These are phyloP conservation scores for Gleditsia sinensis DNA, from an alignment of 306 rosid species.

Conservation along the genomic window DNA sequence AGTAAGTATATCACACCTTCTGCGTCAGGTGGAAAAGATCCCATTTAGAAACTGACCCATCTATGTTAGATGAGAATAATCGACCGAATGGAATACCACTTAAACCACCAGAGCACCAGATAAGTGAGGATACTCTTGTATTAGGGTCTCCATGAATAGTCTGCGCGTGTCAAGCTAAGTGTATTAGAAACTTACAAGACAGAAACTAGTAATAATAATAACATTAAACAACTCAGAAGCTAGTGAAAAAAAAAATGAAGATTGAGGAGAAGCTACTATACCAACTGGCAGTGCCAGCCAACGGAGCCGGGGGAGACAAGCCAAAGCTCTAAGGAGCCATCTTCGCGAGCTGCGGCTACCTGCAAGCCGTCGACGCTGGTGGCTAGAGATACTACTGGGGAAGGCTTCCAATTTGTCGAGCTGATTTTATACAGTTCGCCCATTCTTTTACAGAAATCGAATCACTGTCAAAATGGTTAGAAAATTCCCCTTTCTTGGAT, in stretches of 20 bases:
- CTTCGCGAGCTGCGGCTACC: conserved; percentile 91
- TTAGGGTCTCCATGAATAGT: conserved; percentile 79
- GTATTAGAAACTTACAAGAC: neutral
- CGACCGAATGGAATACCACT: conserved; percentile 63
- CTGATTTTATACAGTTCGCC: conserved; percentile 53
- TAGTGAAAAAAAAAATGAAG: neutral
- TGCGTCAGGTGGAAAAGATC: conserved; percentile 80
- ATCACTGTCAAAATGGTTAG: neutral
- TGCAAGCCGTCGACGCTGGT: conserved; percentile 78
- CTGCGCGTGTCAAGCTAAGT: conserved; percentile 38
- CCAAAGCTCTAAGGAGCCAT: conserved; percentile 93
- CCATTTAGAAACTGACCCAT: conserved; percentile 82
- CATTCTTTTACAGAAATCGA: conserved; percentile 36
- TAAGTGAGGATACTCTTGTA: conserved; percentile 68
- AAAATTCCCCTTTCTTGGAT: neutral
- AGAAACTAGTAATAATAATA: neutral
- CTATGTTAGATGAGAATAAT: conserved; percentile 76
- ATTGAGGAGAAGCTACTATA: conserved; percentile 22
- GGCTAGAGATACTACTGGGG: conserved; percentile 79
- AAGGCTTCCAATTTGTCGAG: conserved; percentile 79
- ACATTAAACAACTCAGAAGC: neutral
- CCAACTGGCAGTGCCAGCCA: conserved; percentile 98
- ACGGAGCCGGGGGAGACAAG: conserved; percentile 95
- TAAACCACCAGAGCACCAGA: conserved; percentile 74
- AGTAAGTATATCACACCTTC: conserved; percentile 48